Conservation (phyloP, 2,329 filamentous ascomycete genomes). For the Huntiella savannae region DNA sequence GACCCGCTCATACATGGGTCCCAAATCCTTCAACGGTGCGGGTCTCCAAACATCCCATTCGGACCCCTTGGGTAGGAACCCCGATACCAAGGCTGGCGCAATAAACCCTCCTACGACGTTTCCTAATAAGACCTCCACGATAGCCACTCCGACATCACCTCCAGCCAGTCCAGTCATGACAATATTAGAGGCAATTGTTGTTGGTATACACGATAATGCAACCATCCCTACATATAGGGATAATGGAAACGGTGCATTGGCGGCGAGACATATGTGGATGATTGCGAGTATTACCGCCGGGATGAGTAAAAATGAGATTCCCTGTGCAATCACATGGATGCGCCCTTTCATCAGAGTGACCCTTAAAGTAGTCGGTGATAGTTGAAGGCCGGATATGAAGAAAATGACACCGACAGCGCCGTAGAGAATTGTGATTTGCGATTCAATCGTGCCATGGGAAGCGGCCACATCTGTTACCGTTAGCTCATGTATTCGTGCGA, state of each 20-base stretch:
- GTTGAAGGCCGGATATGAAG: slow-evolving; percentile 49
- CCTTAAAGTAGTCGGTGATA: slow-evolving; percentile 41
- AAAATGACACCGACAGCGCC: slow-evolving; percentile 52
- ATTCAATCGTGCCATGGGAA: slow-evolving; percentile 30
- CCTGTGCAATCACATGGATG: slow-evolving; percentile 47
- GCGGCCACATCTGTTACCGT: slow-evolving; percentile 26
- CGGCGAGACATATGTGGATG: slow-evolving; percentile 28
- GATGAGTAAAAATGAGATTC: slow-evolving; percentile 46
- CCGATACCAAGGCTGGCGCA: slow-evolving; percentile 42
- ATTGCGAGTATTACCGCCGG: slow-evolving; percentile 40
- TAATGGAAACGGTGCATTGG: slow-evolving; percentile 36
- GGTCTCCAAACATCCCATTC: slow-evolving; percentile 40
- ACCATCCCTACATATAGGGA: slow-evolving; percentile 50
- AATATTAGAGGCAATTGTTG: slow-evolving; percentile 54
- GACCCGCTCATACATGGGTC: slow-evolving; percentile 44
- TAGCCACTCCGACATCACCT: slow-evolving; percentile 44
- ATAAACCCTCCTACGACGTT: slow-evolving; percentile 52
- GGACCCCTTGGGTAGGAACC: slow-evolving; percentile 32
- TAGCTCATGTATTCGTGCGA: slow-evolving; percentile 8
- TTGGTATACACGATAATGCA: slow-evolving; percentile 48
- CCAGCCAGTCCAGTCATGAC: slow-evolving; percentile 53
- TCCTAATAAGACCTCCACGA: slow-evolving; percentile 51
- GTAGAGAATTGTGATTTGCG: slow-evolving; percentile 43
- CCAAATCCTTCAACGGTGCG: slow-evolving; percentile 31
- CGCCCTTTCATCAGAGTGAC: slow-evolving; percentile 47